Evolutionary conservation across 768 basidiomycete species (phyloP), one percentile per base, ranked within the genome.

Genomic region (Suillus cothurnatus): DNA sequence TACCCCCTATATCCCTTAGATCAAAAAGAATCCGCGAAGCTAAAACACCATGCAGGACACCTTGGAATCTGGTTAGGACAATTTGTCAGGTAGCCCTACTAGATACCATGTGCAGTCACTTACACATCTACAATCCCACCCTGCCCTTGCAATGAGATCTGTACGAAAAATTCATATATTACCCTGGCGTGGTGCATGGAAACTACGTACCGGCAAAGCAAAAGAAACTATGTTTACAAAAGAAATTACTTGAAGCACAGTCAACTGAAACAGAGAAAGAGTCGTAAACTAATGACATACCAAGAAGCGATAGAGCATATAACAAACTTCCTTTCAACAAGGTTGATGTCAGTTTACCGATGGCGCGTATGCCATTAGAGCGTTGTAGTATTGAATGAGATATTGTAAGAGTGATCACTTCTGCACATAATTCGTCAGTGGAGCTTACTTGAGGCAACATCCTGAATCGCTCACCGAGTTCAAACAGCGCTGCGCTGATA

Each of bases 21-120:
- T 63, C 55, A 36, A 68, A 68, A 11, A 68, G 61, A 36, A 68
- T 61, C 14, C 67, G 61, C 8, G 67, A 68, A 19, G 67, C 67
- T 43, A 68, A 53, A 4, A 66, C 65, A 23, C 67, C 39, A 23
- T 68, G 67, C 11, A 68, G 31, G 39, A 68, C 60, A 4, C 55
- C 61, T 66, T 68, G 65, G 28, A 68, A 62, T 21, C 67, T 66
- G 36, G 21, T 39, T n/a, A 19, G 4, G 23, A 15, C 1, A 21
- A 15, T 23, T 17, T 17, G 49, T n/a, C 36, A 41, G 55, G 47
- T 26, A 58, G 19, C n/a, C 21, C 23, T 21, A 17, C 23, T 21
- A 17, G 55, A n/a, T 31, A 49, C 21, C 17, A 58, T 23, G 26
- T 34, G 19, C 26, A 53, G 41, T 6, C 19, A 61, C 67, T 66